These are phyloP conservation scores for Dactylis glomerata DNA, from an alignment of 176 grass and related monocot species.

Conservation along the genomic window DNA sequence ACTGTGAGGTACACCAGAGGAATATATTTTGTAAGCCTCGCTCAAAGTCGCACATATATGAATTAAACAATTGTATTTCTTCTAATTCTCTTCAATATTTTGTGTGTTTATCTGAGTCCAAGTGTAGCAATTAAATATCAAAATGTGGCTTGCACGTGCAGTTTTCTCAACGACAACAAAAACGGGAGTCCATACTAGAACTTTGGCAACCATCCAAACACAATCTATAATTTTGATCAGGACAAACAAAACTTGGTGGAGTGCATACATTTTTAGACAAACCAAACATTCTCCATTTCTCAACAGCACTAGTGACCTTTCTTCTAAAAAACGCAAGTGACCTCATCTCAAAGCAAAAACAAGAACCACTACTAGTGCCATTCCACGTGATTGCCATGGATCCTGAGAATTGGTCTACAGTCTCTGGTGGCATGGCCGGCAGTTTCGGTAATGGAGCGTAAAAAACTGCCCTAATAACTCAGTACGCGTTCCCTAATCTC, in stretches of 20 bases:
- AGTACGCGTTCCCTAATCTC: conserved; percentile 25
- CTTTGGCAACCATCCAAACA: neutral
- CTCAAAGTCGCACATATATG: neutral
- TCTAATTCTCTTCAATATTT: neutral
- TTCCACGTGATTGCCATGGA: neutral
- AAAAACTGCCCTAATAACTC: neutral
- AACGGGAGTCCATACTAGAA: neutral
- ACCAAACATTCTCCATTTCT: neutral
- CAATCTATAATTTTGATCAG: neutral
- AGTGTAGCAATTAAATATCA: too few relatives aligned
- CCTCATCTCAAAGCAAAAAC: neutral
- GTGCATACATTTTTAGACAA: neutral
- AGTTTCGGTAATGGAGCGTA: conserved; percentile 33
- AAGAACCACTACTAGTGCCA: neutral
- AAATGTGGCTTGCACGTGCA: too few relatives aligned
- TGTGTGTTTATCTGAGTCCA: neutral
- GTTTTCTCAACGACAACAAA: too few relatives aligned
- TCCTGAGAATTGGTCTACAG: neutral
- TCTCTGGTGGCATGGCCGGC: conserved; percentile 11
- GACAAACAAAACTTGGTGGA: neutral
- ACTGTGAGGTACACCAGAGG: neutral
- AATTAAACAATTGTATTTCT: neutral
- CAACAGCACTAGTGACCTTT: neutral
- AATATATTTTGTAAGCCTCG: neutral
- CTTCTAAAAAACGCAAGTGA: neutral